Evolutionary conservation across 1,139 yeast species (phyloP).

Genomic region (Hyphopichia pseudoburtonii): DNA sequence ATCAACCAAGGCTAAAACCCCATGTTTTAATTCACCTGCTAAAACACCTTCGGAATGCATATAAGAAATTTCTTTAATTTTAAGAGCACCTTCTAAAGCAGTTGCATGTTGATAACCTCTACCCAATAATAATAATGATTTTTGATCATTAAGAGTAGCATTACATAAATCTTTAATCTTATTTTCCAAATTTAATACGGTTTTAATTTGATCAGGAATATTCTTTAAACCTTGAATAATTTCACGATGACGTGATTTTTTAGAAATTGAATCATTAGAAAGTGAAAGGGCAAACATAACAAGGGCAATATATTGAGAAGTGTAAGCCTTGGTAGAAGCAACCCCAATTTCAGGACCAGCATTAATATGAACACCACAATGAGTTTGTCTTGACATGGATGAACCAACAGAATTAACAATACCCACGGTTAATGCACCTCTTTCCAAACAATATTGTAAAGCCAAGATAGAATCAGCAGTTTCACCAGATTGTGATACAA

Average conservation of each 20-base stretch:
- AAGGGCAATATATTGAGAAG: constrained; percentile 95
- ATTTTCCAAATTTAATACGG: constrained; percentile 71
- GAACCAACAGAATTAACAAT: constrained; percentile 94
- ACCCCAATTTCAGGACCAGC: constrained; percentile 99
- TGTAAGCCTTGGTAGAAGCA: constrained; percentile 99
- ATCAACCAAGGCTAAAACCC: constrained; percentile 95
- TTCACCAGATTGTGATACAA: constrained; percentile 98
- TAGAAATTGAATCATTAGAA: constrained; percentile 87
- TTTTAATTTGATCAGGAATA: constrained; percentile 83
- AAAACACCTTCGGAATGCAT: constrained; percentile 99
- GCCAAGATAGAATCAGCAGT: constrained; percentile 99
- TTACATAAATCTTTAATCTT: constrained; percentile 76
- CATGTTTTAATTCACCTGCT: constrained; percentile 99
- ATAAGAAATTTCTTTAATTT: constrained; percentile 96
- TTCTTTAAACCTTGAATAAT: constrained; percentile 83
- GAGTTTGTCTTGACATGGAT: constrained; percentile 90
- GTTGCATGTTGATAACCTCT: constrained; percentile 98
- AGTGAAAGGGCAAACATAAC: constrained; percentile 95
- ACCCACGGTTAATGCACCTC: constrained; percentile 97
- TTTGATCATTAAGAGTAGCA: constrained; percentile 70
- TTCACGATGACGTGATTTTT: constrained; percentile 71
- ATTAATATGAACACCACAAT: constrained; percentile 98
- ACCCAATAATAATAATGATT: constrained; percentile 86
- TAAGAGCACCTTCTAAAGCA: constrained; percentile 97
- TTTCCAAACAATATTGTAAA: constrained; percentile 90